A percentile compares a stretch with the other conserved stretches of the same genome.
phyloP scores from a whole-genome alignment of 352 stramenopile species.

The Pythium insidiosum region DNA sequence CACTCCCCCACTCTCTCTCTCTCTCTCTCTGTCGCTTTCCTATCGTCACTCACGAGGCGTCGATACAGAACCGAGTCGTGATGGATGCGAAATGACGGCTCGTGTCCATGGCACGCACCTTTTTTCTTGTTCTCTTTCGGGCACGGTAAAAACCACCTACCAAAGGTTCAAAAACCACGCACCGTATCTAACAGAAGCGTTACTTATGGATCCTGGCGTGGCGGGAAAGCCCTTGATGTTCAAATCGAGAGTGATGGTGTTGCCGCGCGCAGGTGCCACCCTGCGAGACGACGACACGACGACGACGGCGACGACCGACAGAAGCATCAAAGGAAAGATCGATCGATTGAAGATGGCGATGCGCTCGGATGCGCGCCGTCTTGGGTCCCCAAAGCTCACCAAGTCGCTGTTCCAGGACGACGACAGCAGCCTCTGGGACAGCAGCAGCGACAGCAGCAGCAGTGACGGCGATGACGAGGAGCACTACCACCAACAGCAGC shows the following conservation, averaged over 20 bases:
- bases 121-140: no score
- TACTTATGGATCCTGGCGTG: no score
- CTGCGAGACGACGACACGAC: background rate
- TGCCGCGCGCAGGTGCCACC: background rate
- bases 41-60: no score
- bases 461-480: constrained; percentile 7
- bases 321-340: no score
- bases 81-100: no score
- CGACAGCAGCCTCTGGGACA: background rate
- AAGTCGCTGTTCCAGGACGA: constrained; percentile 17
- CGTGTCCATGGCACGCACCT: no score
- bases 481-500: constrained; percentile 6
- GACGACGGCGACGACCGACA: background rate
- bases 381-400: constrained; percentile 9
- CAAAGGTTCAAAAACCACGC: no score
- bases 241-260: background rate
- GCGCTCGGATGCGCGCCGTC: constrained; percentile 13
- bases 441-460: constrained; percentile 8
- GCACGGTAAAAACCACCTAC: no score
- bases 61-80: no score
- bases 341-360: no score
- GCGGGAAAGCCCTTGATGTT: background rate
- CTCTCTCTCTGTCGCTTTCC: no score
- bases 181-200: background rate
- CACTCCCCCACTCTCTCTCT: no score